These are phyloP conservation scores for Pythium grandisporangium DNA, from an alignment of 352 stramenopile species.

Conservation along the genomic window DNA sequence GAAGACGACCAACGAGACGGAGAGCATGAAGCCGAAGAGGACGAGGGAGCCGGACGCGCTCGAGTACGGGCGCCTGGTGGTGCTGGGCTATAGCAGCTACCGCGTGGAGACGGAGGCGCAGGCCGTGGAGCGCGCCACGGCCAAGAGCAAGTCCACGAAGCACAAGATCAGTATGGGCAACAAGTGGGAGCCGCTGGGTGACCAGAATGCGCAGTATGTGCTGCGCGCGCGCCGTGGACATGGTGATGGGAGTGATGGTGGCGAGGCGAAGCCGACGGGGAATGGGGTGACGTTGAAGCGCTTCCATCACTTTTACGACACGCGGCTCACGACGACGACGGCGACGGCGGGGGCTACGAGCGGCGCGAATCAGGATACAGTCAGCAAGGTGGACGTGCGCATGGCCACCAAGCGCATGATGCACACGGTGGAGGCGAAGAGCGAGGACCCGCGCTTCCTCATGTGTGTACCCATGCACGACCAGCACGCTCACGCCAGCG, in stretches of 20 bases:
- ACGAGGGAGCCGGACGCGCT: slow-evolving; percentile 10
- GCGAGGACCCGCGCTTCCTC: slow-evolving; percentile 18
- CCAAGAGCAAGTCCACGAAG: background rate
- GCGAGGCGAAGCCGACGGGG: too few relatives aligned
- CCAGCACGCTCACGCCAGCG: slow-evolving; percentile 34
- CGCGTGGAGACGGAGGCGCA: slow-evolving; percentile 29
- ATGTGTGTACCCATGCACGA: slow-evolving; percentile 73
- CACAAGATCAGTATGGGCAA: slow-evolving; percentile 19
- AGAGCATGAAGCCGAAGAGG: too few relatives aligned
- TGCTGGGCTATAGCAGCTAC: slow-evolving; percentile 83
- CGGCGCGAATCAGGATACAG: background rate
- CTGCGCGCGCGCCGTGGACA: slow-evolving; percentile 31
- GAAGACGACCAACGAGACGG: too few relatives aligned
- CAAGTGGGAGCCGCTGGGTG: slow-evolving; percentile 61
- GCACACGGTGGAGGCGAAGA: slow-evolving; percentile 26
- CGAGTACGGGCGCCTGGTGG: slow-evolving; percentile 78
- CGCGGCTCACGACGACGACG: background rate
- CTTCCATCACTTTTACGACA: slow-evolving; percentile 46
- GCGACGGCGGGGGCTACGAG: background rate
- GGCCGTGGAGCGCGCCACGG: background rate
- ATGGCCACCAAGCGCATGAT: slow-evolving; percentile 42
- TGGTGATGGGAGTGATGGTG: too few relatives aligned
- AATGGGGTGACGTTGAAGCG: slow-evolving; percentile 43
- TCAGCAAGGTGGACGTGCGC: slow-evolving; percentile 23
- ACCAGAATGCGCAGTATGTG: slow-evolving; percentile 64